Evolutionary conservation across 2,329 filamentous ascomycete species (phyloP), one percentile per base, ranked within the genome.

Genomic region (Mollisia scopiformis): DNA sequence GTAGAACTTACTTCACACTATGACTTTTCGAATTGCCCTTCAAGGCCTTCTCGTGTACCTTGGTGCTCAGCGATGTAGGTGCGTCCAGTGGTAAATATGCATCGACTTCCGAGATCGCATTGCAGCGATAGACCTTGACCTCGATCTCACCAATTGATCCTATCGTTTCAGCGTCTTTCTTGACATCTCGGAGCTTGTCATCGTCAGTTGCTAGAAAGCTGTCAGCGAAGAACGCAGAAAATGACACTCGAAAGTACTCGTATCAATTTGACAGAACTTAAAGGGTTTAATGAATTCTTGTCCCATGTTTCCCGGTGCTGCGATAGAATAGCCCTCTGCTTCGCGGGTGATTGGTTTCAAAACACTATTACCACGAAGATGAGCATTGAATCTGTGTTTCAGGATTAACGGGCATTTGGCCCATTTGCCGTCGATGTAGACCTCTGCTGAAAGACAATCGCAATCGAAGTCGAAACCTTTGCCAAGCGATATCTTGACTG

Each of bases 11-110:
- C 63, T 35, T 25, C 19, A 51, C 57, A 21, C 21, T 52, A 19
- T 66, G 64, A 25, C 59, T 61, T 21, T 66, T 66, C 13, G 62
- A 54, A 10, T 64, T 27, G 6, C 57, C 64, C 33, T 66, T 66
- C 16, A 66, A 25, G 16, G 61, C 62, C 31, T 63, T 66, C 30
- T 66, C 64, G 28, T 66, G 61, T 16, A 66, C 28, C 8, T 25
- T n/a, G 7, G 23, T 16, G 14, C 27, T 39, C 28, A 11, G 7
- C 13, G 11, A 3, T 19, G 31, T 6, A 2, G n/a, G 16, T 3
- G 25, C 43, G 13, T 11, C 21, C 6, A 2, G n/a, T 28, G 43
- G 43, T 16, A 11, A 8, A 25, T 8, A 46, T 25, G 23, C 5
- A 25, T 8, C n/a, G 21, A 10, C 28, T 6, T 27, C n/a, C 3